Base-by-base conservation (phyloP, 768 basidiomycete genomes). In the Agaricus blazei region DNA sequence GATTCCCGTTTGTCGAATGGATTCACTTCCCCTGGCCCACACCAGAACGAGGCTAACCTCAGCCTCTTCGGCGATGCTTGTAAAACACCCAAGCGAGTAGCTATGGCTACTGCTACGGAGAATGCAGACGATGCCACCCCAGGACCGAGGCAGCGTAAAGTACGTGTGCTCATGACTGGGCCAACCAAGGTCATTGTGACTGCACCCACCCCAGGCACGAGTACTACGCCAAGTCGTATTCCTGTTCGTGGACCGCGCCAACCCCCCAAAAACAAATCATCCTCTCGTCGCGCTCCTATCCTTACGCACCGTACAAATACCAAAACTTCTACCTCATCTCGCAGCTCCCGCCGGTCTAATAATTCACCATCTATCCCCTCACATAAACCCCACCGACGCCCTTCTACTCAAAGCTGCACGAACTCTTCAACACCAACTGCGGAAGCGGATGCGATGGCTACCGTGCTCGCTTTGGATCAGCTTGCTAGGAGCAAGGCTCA, bases 151-250 rank as follows among this genome's bases (percentile, higher is more conserved):
- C 58, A 51, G 44, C 51, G 73, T 52, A 68, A 74, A 48, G 68
- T 75, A 47, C 70, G 72, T 31, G 70, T 78, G 29, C 63, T 79
- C 15, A 73, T 79, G 70, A 72, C 70, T 41, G 76, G 71, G 0
- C 78, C 78, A 3, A 79, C 78, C 23, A 78, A 71, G 57, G 78
- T 80, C 15, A 79, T 80, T 36, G 74, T 80, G 8, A 82, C 78
- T 4, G 78, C 78, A 7, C 76, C 80, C n/a, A 81, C 79, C 0
- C 79, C 79, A 15, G 73, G 70, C 6, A 64, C 63, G 31, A 69
- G 71, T 54, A 64, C 23, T 8, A 71, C 67, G 15, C 67, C 69
- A 15, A 70, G 63, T 52, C 72, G 74, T 36, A 69, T 75, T 49
- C 75, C 74, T 43, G 42, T 58, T 24, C 70, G 72, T 28, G 79